Percentiles rank a stretch among this genome's conserved stretches.
Conservation (phyloP, 2,329 filamentous ascomycete genomes). For the Apiospora marii region DNA sequence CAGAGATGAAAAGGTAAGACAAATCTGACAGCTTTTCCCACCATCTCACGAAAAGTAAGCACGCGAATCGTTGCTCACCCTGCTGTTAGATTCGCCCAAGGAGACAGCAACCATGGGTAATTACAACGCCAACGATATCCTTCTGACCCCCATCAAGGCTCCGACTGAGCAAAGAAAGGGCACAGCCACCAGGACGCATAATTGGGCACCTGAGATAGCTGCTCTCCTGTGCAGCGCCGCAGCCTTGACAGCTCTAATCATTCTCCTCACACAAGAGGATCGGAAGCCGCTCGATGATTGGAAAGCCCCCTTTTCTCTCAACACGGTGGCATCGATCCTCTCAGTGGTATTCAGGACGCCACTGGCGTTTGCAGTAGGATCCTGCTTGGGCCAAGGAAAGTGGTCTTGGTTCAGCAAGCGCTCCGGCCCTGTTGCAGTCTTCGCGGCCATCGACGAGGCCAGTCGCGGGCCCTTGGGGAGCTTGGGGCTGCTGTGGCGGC, state of each 20-base stretch:
- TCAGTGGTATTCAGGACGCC: slow-evolving; percentile 31
- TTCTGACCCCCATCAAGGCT: neutral
- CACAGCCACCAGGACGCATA: neutral
- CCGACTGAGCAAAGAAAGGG: neutral
- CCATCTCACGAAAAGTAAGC: too few relatives aligned
- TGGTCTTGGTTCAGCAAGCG: slow-evolving; percentile 36
- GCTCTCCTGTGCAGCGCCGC: slow-evolving; percentile 28
- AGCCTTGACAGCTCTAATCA: slow-evolving; percentile 28
- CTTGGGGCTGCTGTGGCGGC: slow-evolving; percentile 33
- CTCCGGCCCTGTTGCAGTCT: slow-evolving; percentile 31
- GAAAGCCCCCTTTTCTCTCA: slow-evolving; percentile 32
- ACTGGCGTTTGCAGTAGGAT: slow-evolving; percentile 35
- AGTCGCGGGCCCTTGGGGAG: slow-evolving; percentile 37
- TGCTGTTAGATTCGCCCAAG: too few relatives aligned
- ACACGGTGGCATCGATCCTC: slow-evolving; percentile 32
- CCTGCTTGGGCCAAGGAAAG: slow-evolving; percentile 36
- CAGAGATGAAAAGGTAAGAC: too few relatives aligned
- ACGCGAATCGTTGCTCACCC: too few relatives aligned
- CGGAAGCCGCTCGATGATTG: slow-evolving; percentile 28
- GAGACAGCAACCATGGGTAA: too few relatives aligned
- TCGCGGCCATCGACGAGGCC: slow-evolving; percentile 38
- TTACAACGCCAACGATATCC: neutral
- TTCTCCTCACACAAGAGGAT: slow-evolving; percentile 29
- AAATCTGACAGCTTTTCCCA: too few relatives aligned
- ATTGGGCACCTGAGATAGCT: slow-evolving; percentile 32